Evolutionary conservation across 2,329 filamentous ascomycete genomes (phyloP).

Genomic region (Passalora sequoiae): DNA sequence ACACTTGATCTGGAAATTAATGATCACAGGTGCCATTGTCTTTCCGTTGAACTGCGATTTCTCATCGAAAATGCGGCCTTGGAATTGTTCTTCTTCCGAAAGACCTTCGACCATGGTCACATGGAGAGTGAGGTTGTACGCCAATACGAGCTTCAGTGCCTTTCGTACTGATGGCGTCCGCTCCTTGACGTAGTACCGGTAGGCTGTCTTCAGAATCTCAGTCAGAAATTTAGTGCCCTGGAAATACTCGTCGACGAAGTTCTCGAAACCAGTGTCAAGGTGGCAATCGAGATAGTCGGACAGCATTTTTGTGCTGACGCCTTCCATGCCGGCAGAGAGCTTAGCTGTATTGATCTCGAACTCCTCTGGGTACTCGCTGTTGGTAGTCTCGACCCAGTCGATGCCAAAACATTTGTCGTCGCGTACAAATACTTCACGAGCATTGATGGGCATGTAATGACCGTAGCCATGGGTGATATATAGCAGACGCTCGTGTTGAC

Average conservation of each 20-base stretch:
- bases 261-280: slow-evolving; percentile 85
- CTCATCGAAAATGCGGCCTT: slow-evolving; percentile 80
- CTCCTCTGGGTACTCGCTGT: slow-evolving; percentile 57
- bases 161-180: slow-evolving; percentile 87
- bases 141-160: slow-evolving; percentile 87
- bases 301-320: slow-evolving; percentile 72
- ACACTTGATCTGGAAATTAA: slow-evolving; percentile 99
- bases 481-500: slow-evolving; percentile 58
- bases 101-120: slow-evolving; percentile 91
- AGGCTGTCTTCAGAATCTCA: slow-evolving; percentile 91
- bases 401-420: slow-evolving; percentile 90
- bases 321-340: slow-evolving; percentile 82
- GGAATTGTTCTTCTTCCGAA: slow-evolving; percentile 69
- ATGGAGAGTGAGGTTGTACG: slow-evolving; percentile 91
- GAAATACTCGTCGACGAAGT: slow-evolving; percentile 93
- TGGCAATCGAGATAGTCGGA: slow-evolving; percentile 94
- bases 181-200: slow-evolving; percentile 86
- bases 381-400: slow-evolving; percentile 88
- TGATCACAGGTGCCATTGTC: slow-evolving; percentile 92
- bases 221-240: slow-evolving; percentile 93
- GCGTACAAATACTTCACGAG: slow-evolving; percentile 85
- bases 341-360: slow-evolving; percentile 85
- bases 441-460: slow-evolving; percentile 85
- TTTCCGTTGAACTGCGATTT: slow-evolving; percentile 84
- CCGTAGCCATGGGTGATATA: slow-evolving; percentile 97